Evolutionary conservation across 2,329 filamentous ascomycete genomes (phyloP).

Genomic region (Clonostachys rosea): DNA sequence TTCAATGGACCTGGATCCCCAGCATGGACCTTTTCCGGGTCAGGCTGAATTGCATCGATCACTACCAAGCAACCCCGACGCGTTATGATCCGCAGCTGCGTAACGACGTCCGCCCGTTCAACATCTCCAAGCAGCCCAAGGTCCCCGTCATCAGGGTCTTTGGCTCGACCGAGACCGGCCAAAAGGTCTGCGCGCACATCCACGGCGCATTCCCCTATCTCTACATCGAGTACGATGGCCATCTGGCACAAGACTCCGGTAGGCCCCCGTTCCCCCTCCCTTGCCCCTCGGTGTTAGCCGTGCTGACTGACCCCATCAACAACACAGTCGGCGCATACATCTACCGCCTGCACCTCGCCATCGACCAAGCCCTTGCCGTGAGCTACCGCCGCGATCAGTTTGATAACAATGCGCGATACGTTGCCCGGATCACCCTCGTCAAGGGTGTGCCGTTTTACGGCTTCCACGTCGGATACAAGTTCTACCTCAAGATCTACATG

Average conservation of each 20-base stretch:
- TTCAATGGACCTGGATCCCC: no score
- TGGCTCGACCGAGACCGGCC: conserved; percentile 87
- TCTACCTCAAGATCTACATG: conserved; percentile 93
- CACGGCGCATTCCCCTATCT: conserved; percentile 95
- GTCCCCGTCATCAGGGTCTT: conserved; percentile 89
- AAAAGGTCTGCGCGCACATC: conserved; percentile 93
- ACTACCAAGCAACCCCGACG: conserved; percentile 80
- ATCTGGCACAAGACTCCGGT: conserved; percentile 64
- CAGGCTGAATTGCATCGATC: conserved; percentile 91
- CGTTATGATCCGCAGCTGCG: conserved; percentile 76
- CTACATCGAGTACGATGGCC: conserved; percentile 81
- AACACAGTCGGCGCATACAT: conserved; percentile 68
- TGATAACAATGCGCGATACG: conserved; percentile 63
- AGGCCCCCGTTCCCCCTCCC: conserved; percentile 4
- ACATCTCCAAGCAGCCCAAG: conserved; percentile 60
- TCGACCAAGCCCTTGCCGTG: conserved; percentile 84
- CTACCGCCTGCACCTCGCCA: conserved; percentile 73
- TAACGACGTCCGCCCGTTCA: conserved; percentile 54
- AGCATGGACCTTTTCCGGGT: conserved; percentile 71
- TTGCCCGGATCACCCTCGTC: conserved; percentile 85
- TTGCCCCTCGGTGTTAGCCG: no score
- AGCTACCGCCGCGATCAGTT: conserved; percentile 77
- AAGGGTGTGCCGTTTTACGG: conserved; percentile 97
- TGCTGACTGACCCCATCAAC: conserved; percentile 3
- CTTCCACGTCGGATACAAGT: conserved; percentile 86